Conservation (phyloP, 306 rosid genomes). For the Fragaria nilgerrensis region DNA sequence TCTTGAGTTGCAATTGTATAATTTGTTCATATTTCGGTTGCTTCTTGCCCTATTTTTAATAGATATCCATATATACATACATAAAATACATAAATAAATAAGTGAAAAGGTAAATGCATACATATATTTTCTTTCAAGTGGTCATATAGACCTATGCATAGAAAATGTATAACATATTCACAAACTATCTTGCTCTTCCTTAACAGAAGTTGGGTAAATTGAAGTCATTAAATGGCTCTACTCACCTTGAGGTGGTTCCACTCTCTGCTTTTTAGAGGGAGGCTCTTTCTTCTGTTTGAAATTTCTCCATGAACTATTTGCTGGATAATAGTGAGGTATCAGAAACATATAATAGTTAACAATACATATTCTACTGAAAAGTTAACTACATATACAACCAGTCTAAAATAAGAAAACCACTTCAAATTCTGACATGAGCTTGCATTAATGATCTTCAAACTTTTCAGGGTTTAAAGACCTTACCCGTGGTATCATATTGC, state of each 20-base stretch:
- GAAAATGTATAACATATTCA: background rate
- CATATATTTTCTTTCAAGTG: background rate
- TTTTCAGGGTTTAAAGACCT: slow-evolving; percentile 12
- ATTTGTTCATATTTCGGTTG: background rate
- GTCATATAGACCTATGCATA: background rate
- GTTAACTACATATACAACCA: background rate
- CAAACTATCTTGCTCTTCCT: background rate
- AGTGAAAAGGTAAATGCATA: background rate
- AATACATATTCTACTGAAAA: background rate
- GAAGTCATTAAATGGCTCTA: slow-evolving; percentile 22
- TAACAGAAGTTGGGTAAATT: background rate
- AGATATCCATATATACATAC: background rate
- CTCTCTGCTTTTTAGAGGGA: slow-evolving; percentile 71
- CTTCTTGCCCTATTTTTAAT: background rate
- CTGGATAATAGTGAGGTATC: slow-evolving; percentile 48
- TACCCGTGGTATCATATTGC: slow-evolving; percentile 72
- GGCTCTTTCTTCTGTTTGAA: slow-evolving; percentile 73
- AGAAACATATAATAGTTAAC: slow-evolving; percentile 11
- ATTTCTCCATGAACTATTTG: slow-evolving; percentile 60
- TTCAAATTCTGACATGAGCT: background rate
- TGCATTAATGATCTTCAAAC: background rate
- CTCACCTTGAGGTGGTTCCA: slow-evolving; percentile 74
- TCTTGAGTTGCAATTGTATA: background rate
- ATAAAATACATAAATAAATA: background rate
- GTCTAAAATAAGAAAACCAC: background rate